Conservation (phyloP, 176 grass and related monocot species). For the Triticum timopheevii region DNA sequence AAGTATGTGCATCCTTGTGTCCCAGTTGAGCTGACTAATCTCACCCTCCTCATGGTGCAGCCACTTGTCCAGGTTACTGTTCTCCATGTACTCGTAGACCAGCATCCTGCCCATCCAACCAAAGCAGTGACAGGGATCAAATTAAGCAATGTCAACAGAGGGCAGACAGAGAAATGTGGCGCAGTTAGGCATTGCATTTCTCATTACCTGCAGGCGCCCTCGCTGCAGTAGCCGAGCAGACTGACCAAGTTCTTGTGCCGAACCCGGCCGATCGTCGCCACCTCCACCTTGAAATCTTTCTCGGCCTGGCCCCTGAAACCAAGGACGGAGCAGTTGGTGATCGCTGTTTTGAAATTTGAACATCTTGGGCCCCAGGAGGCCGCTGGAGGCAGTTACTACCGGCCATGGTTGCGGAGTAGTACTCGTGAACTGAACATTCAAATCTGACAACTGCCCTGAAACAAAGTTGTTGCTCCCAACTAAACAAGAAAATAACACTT, state of each 20-base stretch:
- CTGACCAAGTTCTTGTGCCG: constrained; percentile 96
- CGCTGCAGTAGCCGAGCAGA: constrained; percentile 89
- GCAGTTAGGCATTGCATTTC: background rate
- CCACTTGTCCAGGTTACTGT: constrained; percentile 83
- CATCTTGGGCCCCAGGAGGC: background rate
- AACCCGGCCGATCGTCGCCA: constrained; percentile 78
- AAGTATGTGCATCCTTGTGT: constrained; percentile 90
- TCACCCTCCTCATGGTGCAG: constrained; percentile 68
- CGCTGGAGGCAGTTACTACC: constrained; percentile 10
- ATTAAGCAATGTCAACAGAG: background rate
- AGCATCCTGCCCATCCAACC: constrained; percentile 61
- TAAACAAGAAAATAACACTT: background rate
- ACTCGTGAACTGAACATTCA: constrained; percentile 22
- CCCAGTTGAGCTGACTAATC: constrained; percentile 72
- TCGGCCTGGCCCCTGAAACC: constrained; percentile 77
- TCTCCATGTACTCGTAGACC: constrained; percentile 88
- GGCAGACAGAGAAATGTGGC: background rate
- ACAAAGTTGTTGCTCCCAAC: background rate
- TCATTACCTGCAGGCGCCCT: constrained; percentile 73
- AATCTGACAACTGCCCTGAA: background rate
- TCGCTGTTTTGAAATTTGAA: constrained; percentile 4
- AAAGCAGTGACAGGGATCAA: background rate
- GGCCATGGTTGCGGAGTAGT: background rate
- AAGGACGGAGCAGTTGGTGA: constrained; percentile 3
- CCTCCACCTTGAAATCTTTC: constrained; percentile 87